Evolutionary conservation across 2,329 filamentous ascomycete species (phyloP), one percentile per base, ranked within the genome.

Genomic region (Neonectria faginata): DNA sequence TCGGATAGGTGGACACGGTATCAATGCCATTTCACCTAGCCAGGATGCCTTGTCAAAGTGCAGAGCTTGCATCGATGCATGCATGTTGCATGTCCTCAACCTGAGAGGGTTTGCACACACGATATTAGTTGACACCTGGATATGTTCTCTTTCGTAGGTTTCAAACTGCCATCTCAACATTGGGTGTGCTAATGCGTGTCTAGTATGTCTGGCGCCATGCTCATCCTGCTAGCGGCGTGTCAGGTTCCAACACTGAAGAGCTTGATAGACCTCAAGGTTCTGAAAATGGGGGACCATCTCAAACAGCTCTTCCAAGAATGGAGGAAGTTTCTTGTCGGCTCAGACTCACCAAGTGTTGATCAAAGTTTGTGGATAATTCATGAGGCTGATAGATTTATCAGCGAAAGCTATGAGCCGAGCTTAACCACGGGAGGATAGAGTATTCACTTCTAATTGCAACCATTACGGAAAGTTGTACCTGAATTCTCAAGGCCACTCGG

Each of bases 91-190:
- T 56, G 83, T 85, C 0, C 71, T 84, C 44, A 84, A 85, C 42
- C 65, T 86, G 3, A 70, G 81, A 22, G 80, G 81, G 0, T 85
- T 84, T 59, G 76, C 81, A 0, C 84, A 86, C 52, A 86, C 84
- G 0, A 79, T 86, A 0, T 71, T 86, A 36, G 79, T 86, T 1
- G 84, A 86, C 67, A 85, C 83, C 0, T 86, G 84, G 84, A 86
- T 86, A 22, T 86, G 84, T 50, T 84, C 83, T 0, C 68, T 86
- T 0, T 85, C 83, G 83, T 85, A 74, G 71, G 82, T 78, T 3
- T 12, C 3, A 18, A 20, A 2, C 3, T 39, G 4, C 11, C 6
- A n/a, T 6, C 14, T 3, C 14, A 12, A 16, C 2, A 5, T 33
- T 3, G 3, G 7, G 4, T 22, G 5, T 58, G 25, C 61, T 59